phyloP scores from a whole-genome alignment of 257 asterid genomes.

The Lycium barbarum region DNA sequence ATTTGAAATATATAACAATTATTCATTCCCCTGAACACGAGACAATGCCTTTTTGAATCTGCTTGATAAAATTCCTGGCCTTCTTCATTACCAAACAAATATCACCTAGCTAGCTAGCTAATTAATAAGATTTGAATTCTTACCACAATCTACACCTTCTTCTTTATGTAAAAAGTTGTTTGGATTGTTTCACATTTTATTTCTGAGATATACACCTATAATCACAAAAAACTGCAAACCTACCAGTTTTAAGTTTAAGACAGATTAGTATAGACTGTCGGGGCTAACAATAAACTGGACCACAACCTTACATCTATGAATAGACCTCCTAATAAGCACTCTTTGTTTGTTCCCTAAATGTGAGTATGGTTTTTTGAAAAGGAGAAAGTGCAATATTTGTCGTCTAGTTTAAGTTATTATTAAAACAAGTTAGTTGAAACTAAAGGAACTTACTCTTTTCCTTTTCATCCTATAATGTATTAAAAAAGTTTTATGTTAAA shows the following conservation, averaged over 20 bases:
- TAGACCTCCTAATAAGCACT: not conserved
- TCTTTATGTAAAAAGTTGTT: not conserved
- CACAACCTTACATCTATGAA: not conserved
- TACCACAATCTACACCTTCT: not conserved
- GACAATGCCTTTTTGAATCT: not conserved
- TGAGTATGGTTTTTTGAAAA: not conserved
- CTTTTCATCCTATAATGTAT: conserved; percentile 14
- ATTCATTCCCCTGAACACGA: not conserved
- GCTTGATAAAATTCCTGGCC: not conserved
- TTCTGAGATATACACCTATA: not conserved
- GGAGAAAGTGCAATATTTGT: not conserved
- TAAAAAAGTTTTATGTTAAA: not conserved
- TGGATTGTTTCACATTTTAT: conserved; percentile 8
- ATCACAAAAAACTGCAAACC: not conserved
- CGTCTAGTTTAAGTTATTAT: conserved; percentile 13
- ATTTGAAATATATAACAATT: not conserved
- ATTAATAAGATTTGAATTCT: not conserved
- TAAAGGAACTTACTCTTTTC: not conserved
- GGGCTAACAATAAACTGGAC: not conserved
- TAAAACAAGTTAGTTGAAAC: conserved; percentile 12
- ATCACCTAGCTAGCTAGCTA: not conserved
- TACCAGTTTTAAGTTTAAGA: not conserved
- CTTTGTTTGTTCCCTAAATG: not conserved
- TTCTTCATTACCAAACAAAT: not conserved
- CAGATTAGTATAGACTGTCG: not conserved